A percentile compares a stretch with the other conserved stretches of the same genome.
Evolutionary conservation across 2,329 filamentous ascomycete species (phyloP).

Genomic region (Arthroderma sp.): DNA sequence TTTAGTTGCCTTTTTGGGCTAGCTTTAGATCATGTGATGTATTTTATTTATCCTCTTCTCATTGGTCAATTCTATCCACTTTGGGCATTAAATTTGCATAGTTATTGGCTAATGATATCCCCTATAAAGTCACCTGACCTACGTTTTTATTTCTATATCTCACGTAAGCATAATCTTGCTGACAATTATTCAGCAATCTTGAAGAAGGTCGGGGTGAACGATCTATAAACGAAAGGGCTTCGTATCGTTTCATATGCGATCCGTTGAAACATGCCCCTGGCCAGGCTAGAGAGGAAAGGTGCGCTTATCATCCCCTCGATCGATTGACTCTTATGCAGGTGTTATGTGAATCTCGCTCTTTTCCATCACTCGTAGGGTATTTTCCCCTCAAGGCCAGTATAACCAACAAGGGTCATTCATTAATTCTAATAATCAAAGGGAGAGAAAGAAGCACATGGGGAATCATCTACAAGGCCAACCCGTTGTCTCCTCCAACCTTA

Average conservation of each 20-base stretch:
- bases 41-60: neutral
- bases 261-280: neutral
- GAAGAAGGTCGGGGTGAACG: neutral
- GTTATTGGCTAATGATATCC: neutral
- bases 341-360: too few species aligned
- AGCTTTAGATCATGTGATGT: neutral
- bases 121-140: neutral
- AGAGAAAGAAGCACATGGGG: neutral
- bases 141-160: neutral
- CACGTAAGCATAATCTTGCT: neutral
- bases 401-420: neutral
- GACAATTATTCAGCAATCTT: neutral
- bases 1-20: neutral
- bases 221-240: neutral
- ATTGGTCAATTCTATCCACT: neutral
- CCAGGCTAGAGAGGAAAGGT: too few species aligned
- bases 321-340: too few species aligned
- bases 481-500: constrained; percentile 58
- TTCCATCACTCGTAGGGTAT: too few species aligned
- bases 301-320: too few species aligned
- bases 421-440: neutral
- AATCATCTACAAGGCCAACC: constrained; percentile 20
- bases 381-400: too few species aligned
- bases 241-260: neutral
- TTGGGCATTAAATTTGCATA: too few species aligned